Evolutionary conservation across 805 yeast genomes (phyloP).

Genomic region (Candida ponderosae): DNA sequence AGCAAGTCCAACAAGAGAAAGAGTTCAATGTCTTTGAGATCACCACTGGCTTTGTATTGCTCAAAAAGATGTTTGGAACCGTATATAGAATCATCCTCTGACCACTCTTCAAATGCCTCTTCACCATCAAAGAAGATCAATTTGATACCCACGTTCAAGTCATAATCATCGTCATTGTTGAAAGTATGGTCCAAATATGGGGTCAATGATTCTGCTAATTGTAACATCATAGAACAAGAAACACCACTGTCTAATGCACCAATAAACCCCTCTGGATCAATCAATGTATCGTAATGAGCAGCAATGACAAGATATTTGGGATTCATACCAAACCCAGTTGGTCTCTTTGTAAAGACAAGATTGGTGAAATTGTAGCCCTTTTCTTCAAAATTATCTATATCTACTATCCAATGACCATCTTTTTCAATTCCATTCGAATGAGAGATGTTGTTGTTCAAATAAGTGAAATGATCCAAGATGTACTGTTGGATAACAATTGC

Average conservation of each 20-base stretch:
- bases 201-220: conserved; percentile 26
- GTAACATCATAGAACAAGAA: conserved; percentile 45
- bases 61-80: conserved; percentile 45
- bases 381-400: conserved; percentile 28
- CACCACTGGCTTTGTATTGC: conserved; percentile 22
- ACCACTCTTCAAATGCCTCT: conserved; percentile 51
- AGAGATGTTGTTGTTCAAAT: conserved; percentile 18
- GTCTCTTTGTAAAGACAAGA: conserved; percentile 23
- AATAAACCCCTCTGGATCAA: conserved; percentile 42
- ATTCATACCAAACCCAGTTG: conserved; percentile 3
- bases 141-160: conserved; percentile 29
- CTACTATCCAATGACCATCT: conserved; percentile 20
- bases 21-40: conserved; percentile 29
- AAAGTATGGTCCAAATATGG: conserved; percentile 9
- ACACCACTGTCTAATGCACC: conserved; percentile 58
- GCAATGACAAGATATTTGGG: conserved; percentile 29
- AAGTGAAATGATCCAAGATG: conserved; percentile 24
- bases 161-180: conserved; percentile 8
- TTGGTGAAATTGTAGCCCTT: conserved; percentile 29
- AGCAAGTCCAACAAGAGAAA: conserved; percentile 44
- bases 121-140: conserved; percentile 55
- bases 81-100: conserved; percentile 42
- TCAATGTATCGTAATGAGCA: conserved; percentile 47
- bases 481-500: conserved; percentile 30
- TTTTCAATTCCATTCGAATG: conserved; percentile 20